These are phyloP conservation scores for Linderina pennispora DNA, from an alignment of 192 early-diverging fungal genomes.

Conservation along the genomic window DNA sequence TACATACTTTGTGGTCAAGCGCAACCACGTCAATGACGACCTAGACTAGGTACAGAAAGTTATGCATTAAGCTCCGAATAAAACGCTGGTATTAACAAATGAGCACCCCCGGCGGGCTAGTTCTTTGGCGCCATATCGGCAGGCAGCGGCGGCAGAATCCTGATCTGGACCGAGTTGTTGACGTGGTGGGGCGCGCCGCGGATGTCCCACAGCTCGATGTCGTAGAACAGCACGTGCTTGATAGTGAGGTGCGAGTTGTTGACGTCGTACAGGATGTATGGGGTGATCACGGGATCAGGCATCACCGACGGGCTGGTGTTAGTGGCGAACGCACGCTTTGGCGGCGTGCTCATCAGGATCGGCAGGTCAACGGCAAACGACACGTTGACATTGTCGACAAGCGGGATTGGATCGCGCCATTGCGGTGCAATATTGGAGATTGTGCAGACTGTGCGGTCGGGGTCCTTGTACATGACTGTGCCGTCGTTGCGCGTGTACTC, in stretches of 20 bases:
- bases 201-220: not conserved
- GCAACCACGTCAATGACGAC: conserved; percentile 6
- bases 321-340: not conserved
- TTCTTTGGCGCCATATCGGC: too few relatives aligned
- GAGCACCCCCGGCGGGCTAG: too few relatives aligned
- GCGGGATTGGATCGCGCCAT: not conserved
- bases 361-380: not conserved
- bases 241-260: not conserved
- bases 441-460: not conserved
- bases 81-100: too few relatives aligned
- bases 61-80: too few relatives aligned
- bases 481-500: conserved; percentile 3
- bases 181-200: not conserved
- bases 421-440: not conserved
- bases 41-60: too few relatives aligned
- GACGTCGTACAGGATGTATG: not conserved
- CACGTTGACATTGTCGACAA: not conserved
- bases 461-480: conserved; percentile 2
- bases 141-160: not conserved
- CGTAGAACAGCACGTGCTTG: not conserved
- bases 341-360: not conserved
- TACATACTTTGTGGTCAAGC: conserved; percentile 24
- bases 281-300: not conserved
- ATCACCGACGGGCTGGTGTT: not conserved
- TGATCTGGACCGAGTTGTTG: not conserved